Percentiles rank a stretch among this genome's conserved stretches.
Conservation (phyloP, 192 early-diverging fungal genomes). For the Ambispora gerdemannii region DNA sequence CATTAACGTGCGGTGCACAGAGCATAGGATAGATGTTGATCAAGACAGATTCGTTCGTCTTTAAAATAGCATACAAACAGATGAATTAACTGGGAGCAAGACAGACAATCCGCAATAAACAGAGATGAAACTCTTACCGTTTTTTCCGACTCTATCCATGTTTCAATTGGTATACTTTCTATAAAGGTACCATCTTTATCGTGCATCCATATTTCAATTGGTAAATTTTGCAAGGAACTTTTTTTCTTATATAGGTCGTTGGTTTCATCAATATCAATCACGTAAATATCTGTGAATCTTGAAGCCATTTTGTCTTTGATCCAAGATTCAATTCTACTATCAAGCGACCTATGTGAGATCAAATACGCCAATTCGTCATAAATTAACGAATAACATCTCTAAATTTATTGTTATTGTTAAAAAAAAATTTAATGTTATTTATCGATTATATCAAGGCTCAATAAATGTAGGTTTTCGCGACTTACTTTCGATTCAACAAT, state of each 20-base stretch:
- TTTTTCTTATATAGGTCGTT: constrained; percentile 18
- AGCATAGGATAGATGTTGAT: constrained; percentile 41
- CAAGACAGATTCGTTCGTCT: constrained; percentile 35
- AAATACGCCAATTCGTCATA: constrained; percentile 73
- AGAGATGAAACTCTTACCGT: too few relatives aligned
- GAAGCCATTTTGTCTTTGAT: constrained; percentile 62
- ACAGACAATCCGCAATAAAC: too few relatives aligned
- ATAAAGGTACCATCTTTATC: not conserved
- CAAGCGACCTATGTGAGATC: constrained; percentile 50
- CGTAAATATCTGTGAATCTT: constrained; percentile 58
- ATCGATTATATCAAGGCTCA: too few relatives aligned
- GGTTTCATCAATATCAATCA: constrained; percentile 43
- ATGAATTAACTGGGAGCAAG: too few relatives aligned
- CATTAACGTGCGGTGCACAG: constrained; percentile 31
- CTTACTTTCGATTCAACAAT: too few relatives aligned
- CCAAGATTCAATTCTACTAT: constrained; percentile 60
- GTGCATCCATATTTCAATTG: constrained; percentile 44
- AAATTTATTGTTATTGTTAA: constrained; percentile 37
- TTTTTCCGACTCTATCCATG: too few relatives aligned
- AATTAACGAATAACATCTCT: constrained; percentile 66
- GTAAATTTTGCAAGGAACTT: constrained; percentile 30
- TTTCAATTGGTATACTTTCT: not conserved
- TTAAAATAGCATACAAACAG: not conserved
- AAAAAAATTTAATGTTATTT: too few relatives aligned
- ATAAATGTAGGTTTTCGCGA: too few relatives aligned